Conservation (phyloP, 768 basidiomycete species). For the Naganishia randhawae region DNA sequence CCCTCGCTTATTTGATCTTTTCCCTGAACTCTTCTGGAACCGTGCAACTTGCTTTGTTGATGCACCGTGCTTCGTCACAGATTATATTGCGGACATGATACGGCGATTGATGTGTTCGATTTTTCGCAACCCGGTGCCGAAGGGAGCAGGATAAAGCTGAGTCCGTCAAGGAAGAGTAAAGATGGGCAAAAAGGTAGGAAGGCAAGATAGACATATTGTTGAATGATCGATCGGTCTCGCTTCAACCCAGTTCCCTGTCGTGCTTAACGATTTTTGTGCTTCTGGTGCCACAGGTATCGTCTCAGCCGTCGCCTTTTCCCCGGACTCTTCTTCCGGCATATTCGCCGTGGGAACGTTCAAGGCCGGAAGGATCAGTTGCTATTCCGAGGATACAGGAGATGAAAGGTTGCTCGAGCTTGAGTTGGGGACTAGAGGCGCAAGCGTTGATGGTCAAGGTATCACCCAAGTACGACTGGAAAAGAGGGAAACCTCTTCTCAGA, state of each 20-base stretch:
- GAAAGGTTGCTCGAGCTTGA: conserved; percentile 64
- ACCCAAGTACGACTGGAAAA: conserved; percentile 46
- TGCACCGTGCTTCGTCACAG: conserved; percentile 50
- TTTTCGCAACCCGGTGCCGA: conserved; percentile 64
- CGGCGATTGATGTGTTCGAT: conserved; percentile 82
- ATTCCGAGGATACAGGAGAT: conserved; percentile 58
- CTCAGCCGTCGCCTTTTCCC: conserved; percentile 74
- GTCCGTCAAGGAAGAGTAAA: conserved; percentile 69
- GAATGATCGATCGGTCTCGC: neutral
- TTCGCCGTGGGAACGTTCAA: conserved; percentile 75
- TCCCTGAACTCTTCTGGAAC: neutral
- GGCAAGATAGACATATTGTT: neutral
- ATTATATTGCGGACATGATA: conserved; percentile 80
- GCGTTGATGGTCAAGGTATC: conserved; percentile 41
- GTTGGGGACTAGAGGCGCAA: conserved; percentile 44
- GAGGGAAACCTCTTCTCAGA: neutral
- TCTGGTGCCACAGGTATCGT: conserved; percentile 66
- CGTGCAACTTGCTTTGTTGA: neutral
- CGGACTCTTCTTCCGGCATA: conserved; percentile 58
- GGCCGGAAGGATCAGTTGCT: conserved; percentile 49
- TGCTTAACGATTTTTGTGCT: neutral
- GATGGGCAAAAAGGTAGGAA: conserved; percentile 77
- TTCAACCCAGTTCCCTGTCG: neutral
- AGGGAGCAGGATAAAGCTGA: conserved; percentile 67
- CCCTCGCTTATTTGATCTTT: neutral